phyloP scores from a whole-genome alignment of 1,284 basidiomycete species.

The Malassezia sympodialis region DNA sequence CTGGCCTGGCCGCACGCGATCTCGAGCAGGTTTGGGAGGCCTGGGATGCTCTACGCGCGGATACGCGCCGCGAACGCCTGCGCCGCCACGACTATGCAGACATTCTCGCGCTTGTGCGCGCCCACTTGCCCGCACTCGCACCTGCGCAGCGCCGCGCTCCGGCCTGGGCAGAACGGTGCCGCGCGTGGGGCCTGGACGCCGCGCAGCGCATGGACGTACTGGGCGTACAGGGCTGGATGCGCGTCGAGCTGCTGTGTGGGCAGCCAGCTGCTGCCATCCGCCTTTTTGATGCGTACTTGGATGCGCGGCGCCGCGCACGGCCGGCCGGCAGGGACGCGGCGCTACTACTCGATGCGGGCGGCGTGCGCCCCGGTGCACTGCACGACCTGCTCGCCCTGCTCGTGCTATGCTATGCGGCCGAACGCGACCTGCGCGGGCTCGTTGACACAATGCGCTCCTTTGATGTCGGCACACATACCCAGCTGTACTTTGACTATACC shows the following conservation, averaged over 20 bases:
- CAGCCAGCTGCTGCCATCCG: slow-evolving; percentile 2
- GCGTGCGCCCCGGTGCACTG: slow-evolving; percentile 13
- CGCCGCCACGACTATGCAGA: slow-evolving; percentile 10
- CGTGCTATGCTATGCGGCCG: slow-evolving; percentile 13
- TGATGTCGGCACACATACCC: slow-evolving; percentile 28
- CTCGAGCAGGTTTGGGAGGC: slow-evolving; percentile 17
- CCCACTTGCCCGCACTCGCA: neutral
- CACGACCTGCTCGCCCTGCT: slow-evolving; percentile 27
- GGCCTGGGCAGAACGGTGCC: slow-evolving; percentile 6
- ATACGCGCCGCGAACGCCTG: neutral
- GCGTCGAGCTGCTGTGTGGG: slow-evolving; percentile 13
- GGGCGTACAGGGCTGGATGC: slow-evolving; percentile 19
- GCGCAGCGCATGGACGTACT: slow-evolving; percentile 11
- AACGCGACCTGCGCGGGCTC: slow-evolving; percentile 4
- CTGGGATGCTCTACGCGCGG: slow-evolving; percentile 1
- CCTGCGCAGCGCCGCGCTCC: neutral
- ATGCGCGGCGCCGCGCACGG: neutral
- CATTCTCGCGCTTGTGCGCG: slow-evolving; percentile 14
- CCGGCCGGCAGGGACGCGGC: neutral
- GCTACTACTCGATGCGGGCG: slow-evolving; percentile 14
- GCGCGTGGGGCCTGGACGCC: slow-evolving; percentile 2
- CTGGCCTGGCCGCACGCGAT: slow-evolving; percentile 8
- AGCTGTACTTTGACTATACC: slow-evolving; percentile 24
- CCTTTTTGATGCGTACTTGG: slow-evolving; percentile 11
- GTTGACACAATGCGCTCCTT: slow-evolving; percentile 22